A percentile compares a stretch with the other conserved stretches of the same genome.
phyloP scores from a whole-genome alignment of 2,329 filamentous ascomycete genomes.

The Ophiostoma quercus region DNA sequence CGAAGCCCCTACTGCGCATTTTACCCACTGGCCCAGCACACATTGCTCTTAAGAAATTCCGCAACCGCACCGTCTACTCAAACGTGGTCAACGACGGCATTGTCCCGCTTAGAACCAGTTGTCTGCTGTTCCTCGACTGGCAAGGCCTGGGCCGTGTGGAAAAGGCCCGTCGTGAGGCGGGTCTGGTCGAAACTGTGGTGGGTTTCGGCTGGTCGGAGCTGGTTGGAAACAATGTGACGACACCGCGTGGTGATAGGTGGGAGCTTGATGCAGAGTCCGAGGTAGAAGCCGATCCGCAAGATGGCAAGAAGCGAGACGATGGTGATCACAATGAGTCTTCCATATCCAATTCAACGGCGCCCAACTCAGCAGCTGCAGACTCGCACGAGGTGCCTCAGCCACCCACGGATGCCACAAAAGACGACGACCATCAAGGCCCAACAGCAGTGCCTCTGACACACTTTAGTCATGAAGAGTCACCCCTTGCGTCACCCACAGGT shows the following conservation, averaged over 20 bases:
- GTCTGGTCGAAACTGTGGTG: constrained; percentile 84
- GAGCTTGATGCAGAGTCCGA: constrained; percentile 34
- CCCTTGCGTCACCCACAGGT: constrained; percentile 11
- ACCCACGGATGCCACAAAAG: constrained; percentile 56
- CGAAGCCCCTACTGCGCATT: constrained; percentile 83
- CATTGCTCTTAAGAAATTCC: constrained; percentile 76
- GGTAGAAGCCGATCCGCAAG: constrained; percentile 22
- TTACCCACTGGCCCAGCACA: constrained; percentile 89
- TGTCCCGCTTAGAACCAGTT: constrained; percentile 89
- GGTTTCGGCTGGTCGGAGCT: constrained; percentile 94
- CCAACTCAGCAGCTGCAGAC: constrained; percentile 30
- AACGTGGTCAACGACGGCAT: constrained; percentile 98
- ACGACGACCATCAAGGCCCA: constrained; percentile 60
- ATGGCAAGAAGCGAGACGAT: constrained; percentile 17
- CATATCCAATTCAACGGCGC: constrained; percentile 21
- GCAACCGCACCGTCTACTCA: constrained; percentile 87
- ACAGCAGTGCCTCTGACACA: constrained; percentile 40
- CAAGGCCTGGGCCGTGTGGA: constrained; percentile 87
- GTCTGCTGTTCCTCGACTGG: constrained; percentile 95
- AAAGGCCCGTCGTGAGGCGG: constrained; percentile 87
- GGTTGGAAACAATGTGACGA: constrained; percentile 60
- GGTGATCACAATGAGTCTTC: neutral
- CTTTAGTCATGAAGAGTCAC: constrained; percentile 29
- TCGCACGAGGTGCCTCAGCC: constrained; percentile 64
- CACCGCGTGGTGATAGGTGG: constrained; percentile 44